A percentile compares a stretch with the other conserved stretches of the same genome.
phyloP scores from a whole-genome alignment of 345 rosid genomes.

The Abelmoschus esculentus region DNA sequence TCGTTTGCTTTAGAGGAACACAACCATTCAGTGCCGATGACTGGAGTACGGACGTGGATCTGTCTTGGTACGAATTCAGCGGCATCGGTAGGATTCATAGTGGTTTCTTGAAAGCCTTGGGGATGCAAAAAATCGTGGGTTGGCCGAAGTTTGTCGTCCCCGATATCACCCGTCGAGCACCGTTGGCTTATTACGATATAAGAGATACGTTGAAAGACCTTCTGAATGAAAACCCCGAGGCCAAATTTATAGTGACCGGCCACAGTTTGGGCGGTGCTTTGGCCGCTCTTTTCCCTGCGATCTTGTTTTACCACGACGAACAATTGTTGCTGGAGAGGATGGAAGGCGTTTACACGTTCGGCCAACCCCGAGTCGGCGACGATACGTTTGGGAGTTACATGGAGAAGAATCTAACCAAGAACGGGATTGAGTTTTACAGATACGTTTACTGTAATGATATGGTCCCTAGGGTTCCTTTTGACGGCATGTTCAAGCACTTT shows the following conservation, averaged over 20 bases:
- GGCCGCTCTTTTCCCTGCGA: slow-evolving; percentile 55
- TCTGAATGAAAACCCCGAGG: slow-evolving; percentile 5
- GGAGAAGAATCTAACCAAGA: slow-evolving; percentile 33
- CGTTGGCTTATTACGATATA: slow-evolving; percentile 53
- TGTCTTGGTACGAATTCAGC: not conserved
- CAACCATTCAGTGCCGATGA: slow-evolving; percentile 53
- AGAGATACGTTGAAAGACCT: slow-evolving; percentile 35
- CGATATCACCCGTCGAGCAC: slow-evolving; percentile 14
- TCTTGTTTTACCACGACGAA: slow-evolving; percentile 45
- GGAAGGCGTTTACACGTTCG: slow-evolving; percentile 59
- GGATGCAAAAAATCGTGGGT: slow-evolving; percentile 45
- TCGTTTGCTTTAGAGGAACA: slow-evolving; percentile 65
- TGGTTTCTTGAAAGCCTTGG: slow-evolving; percentile 72
- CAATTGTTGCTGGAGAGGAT: slow-evolving; percentile 39
- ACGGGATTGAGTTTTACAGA: slow-evolving; percentile 34
- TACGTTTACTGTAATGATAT: slow-evolving; percentile 61
- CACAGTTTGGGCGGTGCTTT: slow-evolving; percentile 78
- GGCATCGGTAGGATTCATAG: slow-evolving; percentile 32
- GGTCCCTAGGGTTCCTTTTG: slow-evolving; percentile 65
- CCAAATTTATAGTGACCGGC: slow-evolving; percentile 47
- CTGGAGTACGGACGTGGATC: slow-evolving; percentile 35
- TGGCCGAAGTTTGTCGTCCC: slow-evolving; percentile 35
- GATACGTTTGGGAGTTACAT: slow-evolving; percentile 45
- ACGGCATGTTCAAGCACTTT: slow-evolving; percentile 71
- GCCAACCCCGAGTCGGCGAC: slow-evolving; percentile 81